Evolutionary conservation across 106 monocot species (phyloP).

Genomic region (Allium sativum): DNA sequence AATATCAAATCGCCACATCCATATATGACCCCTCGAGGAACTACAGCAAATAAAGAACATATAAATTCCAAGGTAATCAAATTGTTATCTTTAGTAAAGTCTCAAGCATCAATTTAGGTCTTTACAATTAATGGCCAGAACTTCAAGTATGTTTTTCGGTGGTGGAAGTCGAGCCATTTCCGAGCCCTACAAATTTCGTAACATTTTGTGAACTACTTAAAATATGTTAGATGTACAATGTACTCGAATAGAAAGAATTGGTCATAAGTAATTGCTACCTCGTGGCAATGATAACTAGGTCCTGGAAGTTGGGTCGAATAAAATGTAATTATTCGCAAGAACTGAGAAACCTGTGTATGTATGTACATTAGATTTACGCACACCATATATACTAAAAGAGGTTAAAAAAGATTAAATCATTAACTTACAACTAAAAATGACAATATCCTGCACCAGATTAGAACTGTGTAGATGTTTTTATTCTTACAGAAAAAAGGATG

Average conservation of each 20-base stretch:
- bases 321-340: slow-evolving; percentile 80
- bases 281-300: slow-evolving; percentile 95
- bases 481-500: slow-evolving; percentile 67
- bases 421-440: slow-evolving; percentile 78
- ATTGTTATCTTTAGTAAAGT: not conserved
- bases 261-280: slow-evolving; percentile 29
- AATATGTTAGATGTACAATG: slow-evolving; percentile 1
- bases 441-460: slow-evolving; percentile 72
- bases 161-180: slow-evolving; percentile 59
- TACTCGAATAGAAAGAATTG: not conserved
- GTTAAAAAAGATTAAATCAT: not conserved
- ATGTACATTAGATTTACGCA: not conserved
- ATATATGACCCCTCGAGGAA: slow-evolving; percentile 68
- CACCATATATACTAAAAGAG: not conserved
- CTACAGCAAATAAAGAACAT: slow-evolving; percentile 24
- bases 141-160: slow-evolving; percentile 59
- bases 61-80: not conserved
- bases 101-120: not conserved
- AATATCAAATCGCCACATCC: slow-evolving; percentile 97
- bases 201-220: no score
- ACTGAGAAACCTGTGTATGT: slow-evolving; percentile 53
- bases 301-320: slow-evolving; percentile 96
- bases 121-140: slow-evolving; percentile 78
- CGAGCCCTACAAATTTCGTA: slow-evolving; percentile 40
- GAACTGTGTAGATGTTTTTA: slow-evolving; percentile 71